Evolutionary conservation across 2,329 filamentous ascomycete genomes (phyloP).

Genomic region (Aspergillus sclerotialis): DNA sequence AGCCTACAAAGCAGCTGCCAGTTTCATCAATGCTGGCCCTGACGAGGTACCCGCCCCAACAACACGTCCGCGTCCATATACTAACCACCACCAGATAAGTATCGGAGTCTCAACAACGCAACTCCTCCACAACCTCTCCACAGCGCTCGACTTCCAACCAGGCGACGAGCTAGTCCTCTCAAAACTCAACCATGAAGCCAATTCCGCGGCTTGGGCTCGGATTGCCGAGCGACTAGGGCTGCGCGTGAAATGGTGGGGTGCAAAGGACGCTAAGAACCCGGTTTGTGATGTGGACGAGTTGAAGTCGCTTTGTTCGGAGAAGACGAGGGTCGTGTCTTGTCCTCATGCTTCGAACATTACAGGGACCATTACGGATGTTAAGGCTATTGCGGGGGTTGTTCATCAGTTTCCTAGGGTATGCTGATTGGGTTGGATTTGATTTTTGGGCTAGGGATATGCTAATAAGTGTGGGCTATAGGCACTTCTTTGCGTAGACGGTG

Average conservation of each 20-base stretch:
- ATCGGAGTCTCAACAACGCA: constrained; percentile 70
- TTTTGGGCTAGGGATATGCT: background rate
- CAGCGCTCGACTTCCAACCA: constrained; percentile 45
- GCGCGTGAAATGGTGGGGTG: constrained; percentile 64
- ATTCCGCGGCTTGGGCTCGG: constrained; percentile 66
- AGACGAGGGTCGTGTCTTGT: constrained; percentile 63
- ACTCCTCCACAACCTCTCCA: constrained; percentile 64
- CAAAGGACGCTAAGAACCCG: constrained; percentile 46
- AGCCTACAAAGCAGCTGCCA: constrained; percentile 59
- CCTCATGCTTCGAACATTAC: constrained; percentile 70
- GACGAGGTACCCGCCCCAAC: constrained; percentile 51
- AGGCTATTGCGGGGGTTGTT: constrained; percentile 28
- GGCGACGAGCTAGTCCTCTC: constrained; percentile 66
- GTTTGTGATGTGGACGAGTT: constrained; percentile 54
- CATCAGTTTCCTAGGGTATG: constrained; percentile 37
- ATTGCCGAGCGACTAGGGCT: constrained; percentile 57
- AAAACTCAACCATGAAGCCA: constrained; percentile 69
- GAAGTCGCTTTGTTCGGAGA: constrained; percentile 51
- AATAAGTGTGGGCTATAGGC: constrained; percentile 31
- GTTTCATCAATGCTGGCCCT: constrained; percentile 60
- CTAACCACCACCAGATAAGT: constrained; percentile 10
- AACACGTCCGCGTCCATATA: too few species aligned
- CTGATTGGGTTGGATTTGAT: background rate
- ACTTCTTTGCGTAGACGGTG: constrained; percentile 66
- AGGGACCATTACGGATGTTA: constrained; percentile 55